These are phyloP conservation scores for Backusella westeae DNA, from an alignment of 192 early-diverging fungal genomes.

Conservation along the genomic window DNA sequence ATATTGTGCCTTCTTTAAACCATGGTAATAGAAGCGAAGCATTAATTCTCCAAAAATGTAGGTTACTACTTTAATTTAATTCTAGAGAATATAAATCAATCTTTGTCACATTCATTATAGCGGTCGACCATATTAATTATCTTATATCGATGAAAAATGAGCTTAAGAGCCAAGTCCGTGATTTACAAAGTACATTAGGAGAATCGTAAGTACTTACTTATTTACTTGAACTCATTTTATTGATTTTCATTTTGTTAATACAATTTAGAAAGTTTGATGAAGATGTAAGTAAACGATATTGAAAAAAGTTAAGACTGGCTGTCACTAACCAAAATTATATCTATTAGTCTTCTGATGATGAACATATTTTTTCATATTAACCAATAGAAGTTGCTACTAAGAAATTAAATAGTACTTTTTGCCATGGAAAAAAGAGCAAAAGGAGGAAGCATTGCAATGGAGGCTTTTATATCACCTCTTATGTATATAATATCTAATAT, in stretches of 20 bases:
- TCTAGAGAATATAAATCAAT: conserved; percentile 5
- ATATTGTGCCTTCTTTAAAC: conserved; percentile 64
- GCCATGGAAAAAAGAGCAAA: too few relatives aligned
- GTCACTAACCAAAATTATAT: background rate
- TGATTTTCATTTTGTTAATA: background rate
- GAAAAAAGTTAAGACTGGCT: background rate
- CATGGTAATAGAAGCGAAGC: conserved; percentile 64
- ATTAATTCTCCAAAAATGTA: conserved; percentile 59
- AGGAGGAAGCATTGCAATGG: too few relatives aligned
- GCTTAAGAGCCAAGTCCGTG: conserved; percentile 45
- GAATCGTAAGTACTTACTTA: conserved; percentile 31
- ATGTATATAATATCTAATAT: too few relatives aligned
- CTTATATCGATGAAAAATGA: conserved; percentile 57
- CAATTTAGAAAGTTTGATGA: conserved; percentile 12
- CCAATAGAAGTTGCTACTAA: too few relatives aligned
- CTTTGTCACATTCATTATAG: conserved; percentile 25
- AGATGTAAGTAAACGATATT: conserved; percentile 13
- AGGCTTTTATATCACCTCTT: too few relatives aligned
- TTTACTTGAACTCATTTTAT: background rate
- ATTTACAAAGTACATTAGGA: conserved; percentile 43
- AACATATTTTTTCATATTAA: conserved; percentile 1
- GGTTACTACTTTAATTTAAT: background rate
- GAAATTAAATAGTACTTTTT: background rate
- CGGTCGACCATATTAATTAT: conserved; percentile 73
- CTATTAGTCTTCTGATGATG: conserved; percentile 26